A percentile compares a stretch with the other conserved stretches of the same genome.
Evolutionary conservation across 805 yeast genomes (phyloP).

Genomic region (Brettanomyces bruxellensis): DNA sequence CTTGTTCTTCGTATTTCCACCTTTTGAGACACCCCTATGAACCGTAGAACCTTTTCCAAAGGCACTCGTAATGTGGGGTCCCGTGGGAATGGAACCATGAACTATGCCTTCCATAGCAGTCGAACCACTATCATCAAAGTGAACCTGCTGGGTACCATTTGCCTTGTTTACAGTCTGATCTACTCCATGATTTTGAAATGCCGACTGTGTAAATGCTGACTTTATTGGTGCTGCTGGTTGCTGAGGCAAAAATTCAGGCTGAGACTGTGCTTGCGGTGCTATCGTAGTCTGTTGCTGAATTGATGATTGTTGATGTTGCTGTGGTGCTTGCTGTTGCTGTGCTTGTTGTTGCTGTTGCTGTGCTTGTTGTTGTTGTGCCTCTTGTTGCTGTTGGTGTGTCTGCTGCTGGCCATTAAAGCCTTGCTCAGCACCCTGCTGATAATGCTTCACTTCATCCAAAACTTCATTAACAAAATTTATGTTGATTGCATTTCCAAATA

Average conservation of each 20-base stretch:
- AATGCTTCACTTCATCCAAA: slow-evolving; percentile 39
- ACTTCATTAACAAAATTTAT: slow-evolving; percentile 47
- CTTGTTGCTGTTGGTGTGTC: slow-evolving; percentile 12
- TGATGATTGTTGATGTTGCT: slow-evolving; percentile 6
- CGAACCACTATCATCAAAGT: slow-evolving; percentile 18
- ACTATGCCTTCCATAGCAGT: slow-evolving; percentile 13
- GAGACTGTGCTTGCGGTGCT: no score
- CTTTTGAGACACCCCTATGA: slow-evolving; percentile 12
- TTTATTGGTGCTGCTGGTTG: slow-evolving; percentile 1
- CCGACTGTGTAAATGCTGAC: slow-evolving; percentile 1
- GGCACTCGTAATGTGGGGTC: slow-evolving; percentile 17
- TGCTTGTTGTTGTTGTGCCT: slow-evolving; percentile 11
- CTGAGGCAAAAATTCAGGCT: neutral
- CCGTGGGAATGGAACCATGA: slow-evolving; percentile 1
- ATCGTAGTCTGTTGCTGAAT: slow-evolving; percentile 1
- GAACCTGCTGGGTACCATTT: slow-evolving; percentile 17
- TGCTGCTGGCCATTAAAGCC: slow-evolving; percentile 1
- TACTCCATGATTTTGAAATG: neutral
- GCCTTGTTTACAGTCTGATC: slow-evolving; percentile 5
- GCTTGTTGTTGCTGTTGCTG: slow-evolving; percentile 12
- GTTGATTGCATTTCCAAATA: slow-evolving; percentile 56
- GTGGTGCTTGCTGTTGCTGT: slow-evolving; percentile 14
- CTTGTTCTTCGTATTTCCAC: slow-evolving; percentile 6
- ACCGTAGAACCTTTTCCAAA: slow-evolving; percentile 9
- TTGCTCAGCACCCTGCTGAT: slow-evolving; percentile 7